These are phyloP conservation scores for Eucalyptus sp. DNA, from an alignment of 345 rosid genomes.

Conservation along the genomic window DNA sequence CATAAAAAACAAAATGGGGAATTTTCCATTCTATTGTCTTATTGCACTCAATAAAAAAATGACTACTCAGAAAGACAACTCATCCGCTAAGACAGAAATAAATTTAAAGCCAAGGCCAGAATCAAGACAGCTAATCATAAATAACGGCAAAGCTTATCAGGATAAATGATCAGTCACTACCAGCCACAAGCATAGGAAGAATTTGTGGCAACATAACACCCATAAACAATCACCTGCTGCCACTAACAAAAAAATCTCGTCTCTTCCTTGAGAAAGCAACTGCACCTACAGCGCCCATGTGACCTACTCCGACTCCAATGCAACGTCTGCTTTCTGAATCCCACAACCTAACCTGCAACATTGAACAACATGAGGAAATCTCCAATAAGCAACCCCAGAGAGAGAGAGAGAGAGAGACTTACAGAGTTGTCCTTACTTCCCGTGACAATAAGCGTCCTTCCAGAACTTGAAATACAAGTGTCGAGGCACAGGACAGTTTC, in stretches of 20 bases:
- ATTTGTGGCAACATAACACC: background rate
- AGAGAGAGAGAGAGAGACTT: constrained; percentile 8
- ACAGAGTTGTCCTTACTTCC: constrained; percentile 93
- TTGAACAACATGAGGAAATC: background rate
- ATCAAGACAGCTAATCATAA: background rate
- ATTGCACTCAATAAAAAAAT: background rate
- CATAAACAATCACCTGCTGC: constrained; percentile 51
- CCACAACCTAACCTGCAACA: constrained; percentile 79
- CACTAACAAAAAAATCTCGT: constrained; percentile 70
- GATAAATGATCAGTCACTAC: background rate
- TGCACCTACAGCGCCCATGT: constrained; percentile 86
- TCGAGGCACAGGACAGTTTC: constrained; percentile 79
- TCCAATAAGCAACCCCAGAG: background rate
- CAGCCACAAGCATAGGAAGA: background rate
- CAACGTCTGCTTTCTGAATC: constrained; percentile 54
- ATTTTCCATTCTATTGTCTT: background rate
- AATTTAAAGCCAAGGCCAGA: background rate
- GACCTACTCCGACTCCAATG: constrained; percentile 83
- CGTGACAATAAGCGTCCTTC: constrained; percentile 53
- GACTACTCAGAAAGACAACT: background rate
- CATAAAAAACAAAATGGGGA: background rate
- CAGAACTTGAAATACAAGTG: constrained; percentile 53
- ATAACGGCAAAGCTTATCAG: background rate
- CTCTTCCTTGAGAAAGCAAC: constrained; percentile 75
- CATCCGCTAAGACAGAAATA: background rate